Evolutionary conservation across 352 stramenopile species (phyloP).

Genomic region (Blastocystis sp.): DNA sequence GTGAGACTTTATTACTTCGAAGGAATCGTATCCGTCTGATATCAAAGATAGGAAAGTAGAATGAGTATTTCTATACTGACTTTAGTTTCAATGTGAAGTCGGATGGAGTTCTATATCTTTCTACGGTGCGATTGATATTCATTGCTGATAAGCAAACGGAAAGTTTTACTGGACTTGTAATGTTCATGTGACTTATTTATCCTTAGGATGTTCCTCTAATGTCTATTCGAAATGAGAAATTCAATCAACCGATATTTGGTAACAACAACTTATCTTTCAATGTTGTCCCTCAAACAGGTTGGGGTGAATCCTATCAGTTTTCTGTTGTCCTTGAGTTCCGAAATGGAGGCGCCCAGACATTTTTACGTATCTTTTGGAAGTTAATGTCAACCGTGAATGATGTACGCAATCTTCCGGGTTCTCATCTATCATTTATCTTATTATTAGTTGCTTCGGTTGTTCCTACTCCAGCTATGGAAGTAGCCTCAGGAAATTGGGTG

Average conservation of each 20-base stretch:
- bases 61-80: no score
- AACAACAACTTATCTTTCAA: slow-evolving; percentile 37
- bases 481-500: slow-evolving; percentile 18
- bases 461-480: not conserved
- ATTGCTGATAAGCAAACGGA: not conserved
- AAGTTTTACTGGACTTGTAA: slow-evolving; percentile 7
- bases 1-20: not conserved
- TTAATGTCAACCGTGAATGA: slow-evolving; percentile 45
- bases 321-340: slow-evolving; percentile 10
- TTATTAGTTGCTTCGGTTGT: not conserved
- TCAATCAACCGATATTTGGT: slow-evolving; percentile 41
- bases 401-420: not conserved
- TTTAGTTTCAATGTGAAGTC: slow-evolving; percentile 40
- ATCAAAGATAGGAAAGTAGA: slow-evolving; percentile 24
- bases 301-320: slow-evolving; percentile 10
- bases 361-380: slow-evolving; percentile 58
- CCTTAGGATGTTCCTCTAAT: slow-evolving; percentile 53
- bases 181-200: not conserved
- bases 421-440: not conserved
- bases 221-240: slow-evolving; percentile 41
- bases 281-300: slow-evolving; percentile 24
- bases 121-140: slow-evolving; percentile 26
- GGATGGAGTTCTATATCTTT: not conserved
- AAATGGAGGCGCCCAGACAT: slow-evolving; percentile 49
- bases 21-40: slow-evolving; percentile 28